Evolutionary conservation across 2,329 filamentous ascomycete species (phyloP), one percentile per base, ranked within the genome.

Genomic region (Apiospora arundinis): DNA sequence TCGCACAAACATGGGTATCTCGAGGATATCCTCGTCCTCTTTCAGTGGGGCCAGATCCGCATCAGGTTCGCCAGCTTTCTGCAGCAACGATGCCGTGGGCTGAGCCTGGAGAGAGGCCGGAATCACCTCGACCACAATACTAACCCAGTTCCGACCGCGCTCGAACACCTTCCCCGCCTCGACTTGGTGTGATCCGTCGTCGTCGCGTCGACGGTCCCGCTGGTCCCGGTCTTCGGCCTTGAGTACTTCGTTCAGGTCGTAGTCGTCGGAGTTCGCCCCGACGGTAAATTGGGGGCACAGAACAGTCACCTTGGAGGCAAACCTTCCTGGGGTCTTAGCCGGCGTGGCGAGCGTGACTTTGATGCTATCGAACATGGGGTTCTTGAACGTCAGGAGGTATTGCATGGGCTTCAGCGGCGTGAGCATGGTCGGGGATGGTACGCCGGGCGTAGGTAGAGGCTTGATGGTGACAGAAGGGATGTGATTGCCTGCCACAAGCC

Each of bases 141-240:
- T 96, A 21, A 96, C 96, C 93, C 95, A 98, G 81, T 98, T 99
- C 46, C 95, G 88, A 0, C 95, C 95, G 70, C 92, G 90, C 74
- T 98, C 95, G 93, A 94, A 99, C n/a, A 98, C 91, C 82, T 98
- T 98, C 69, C 95, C 96, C 0, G 93, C 93, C 81, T 97, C 95
- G 21, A 93, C 90, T 78, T 90, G 91, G 67, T 90, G 88, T 68
- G 79, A 60, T 78, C 84, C 76, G 74, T 78, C 79, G 77, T 83
- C 76, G 32, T 81, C 81, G 18, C 77, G 78, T 75, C 78, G 80
- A 79, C 80, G 80, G 79, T 82, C 75, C 78, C 74, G 79, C 28
- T 28, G 42, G 42, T 85, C 82, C 67, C 78, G 74, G 28, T 80
- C 79, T 68, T 79, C 80, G 73, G 87, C 89, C 79, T 91, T 90